These are phyloP conservation scores for Fusarium duplospermum DNA, from an alignment of 2,329 filamentous ascomycete species.

Conservation along the genomic window DNA sequence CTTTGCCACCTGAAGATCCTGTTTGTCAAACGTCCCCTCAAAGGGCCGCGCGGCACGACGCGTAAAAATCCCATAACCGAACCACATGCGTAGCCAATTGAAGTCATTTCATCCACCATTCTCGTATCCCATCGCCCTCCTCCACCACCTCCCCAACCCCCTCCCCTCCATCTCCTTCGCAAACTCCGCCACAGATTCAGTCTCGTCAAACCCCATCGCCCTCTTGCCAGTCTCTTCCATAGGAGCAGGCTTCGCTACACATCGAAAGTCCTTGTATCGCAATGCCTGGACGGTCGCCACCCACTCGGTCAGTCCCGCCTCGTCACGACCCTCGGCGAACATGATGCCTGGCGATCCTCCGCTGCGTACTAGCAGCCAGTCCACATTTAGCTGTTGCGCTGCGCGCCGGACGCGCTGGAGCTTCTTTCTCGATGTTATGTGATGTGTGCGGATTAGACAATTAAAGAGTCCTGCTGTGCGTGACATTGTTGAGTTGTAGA, in stretches of 20 bases:
- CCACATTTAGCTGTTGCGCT: constrained; percentile 69
- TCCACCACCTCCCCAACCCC: constrained; percentile 74
- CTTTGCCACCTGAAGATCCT: constrained; percentile 2
- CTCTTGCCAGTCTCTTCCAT: constrained; percentile 6
- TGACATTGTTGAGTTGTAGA: constrained; percentile 25
- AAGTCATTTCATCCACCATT: constrained; percentile 6
- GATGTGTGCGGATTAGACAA: constrained; percentile 79
- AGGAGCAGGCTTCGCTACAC: constrained; percentile 58
- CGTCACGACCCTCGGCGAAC: constrained; percentile 75
- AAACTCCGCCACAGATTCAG: constrained; percentile 73
- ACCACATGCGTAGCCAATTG: background rate
- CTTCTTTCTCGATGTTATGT: constrained; percentile 85
- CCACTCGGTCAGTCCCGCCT: constrained; percentile 69
- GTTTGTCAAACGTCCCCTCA: background rate
- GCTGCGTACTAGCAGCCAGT: constrained; percentile 70
- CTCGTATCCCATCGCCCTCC: constrained; percentile 71
- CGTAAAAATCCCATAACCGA: background rate
- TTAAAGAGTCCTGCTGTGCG: constrained; percentile 35
- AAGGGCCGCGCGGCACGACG: constrained; percentile 25
- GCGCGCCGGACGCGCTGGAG: constrained; percentile 69
- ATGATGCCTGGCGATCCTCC: constrained; percentile 80
- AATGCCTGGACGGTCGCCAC: constrained; percentile 72
- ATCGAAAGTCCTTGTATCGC: constrained; percentile 79
- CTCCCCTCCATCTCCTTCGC: constrained; percentile 68
- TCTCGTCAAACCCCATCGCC: constrained; percentile 62